Conservation (phyloP, 371 early-diverging fungal species). For the Apophysomyces elegans region DNA sequence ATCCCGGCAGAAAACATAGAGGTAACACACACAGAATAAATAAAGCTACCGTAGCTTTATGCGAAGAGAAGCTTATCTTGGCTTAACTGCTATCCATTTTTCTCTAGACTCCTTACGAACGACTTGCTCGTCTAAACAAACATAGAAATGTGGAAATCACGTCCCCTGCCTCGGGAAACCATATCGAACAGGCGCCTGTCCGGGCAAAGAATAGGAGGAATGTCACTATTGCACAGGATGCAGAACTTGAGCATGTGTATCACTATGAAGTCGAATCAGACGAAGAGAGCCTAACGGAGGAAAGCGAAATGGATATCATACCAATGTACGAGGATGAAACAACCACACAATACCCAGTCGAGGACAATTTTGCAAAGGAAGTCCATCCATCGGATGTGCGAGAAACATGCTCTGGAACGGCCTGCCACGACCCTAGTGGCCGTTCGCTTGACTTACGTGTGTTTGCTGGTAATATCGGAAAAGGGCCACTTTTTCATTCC, state of each 20-base stretch:
- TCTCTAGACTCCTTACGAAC: slow-evolving; percentile 79
- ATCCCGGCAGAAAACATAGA: slow-evolving; percentile 97
- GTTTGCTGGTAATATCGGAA: slow-evolving; percentile 62
- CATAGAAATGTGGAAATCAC: slow-evolving; percentile 78
- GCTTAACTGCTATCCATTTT: background rate
- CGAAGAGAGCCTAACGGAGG: slow-evolving; percentile 33
- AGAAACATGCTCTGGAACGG: background rate
- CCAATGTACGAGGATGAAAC: slow-evolving; percentile 19
- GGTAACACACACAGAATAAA: slow-evolving; percentile 32
- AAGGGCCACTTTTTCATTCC: slow-evolving; percentile 57
- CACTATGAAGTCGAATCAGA: slow-evolving; percentile 41
- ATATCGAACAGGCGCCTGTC: background rate
- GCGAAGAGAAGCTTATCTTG: background rate
- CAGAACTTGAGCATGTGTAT: slow-evolving; percentile 19
- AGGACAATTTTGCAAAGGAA: background rate
- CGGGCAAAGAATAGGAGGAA: slow-evolving; percentile 10
- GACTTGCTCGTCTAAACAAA: slow-evolving; percentile 86
- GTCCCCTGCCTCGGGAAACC: slow-evolving; percentile 31
- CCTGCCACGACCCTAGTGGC: background rate
- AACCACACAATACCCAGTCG: slow-evolving; percentile 2
- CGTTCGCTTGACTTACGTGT: slow-evolving; percentile 29
- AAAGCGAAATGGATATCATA: slow-evolving; percentile 19
- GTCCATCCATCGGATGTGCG: background rate
- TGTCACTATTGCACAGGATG: slow-evolving; percentile 33
- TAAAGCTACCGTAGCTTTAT: background rate